Conservation (phyloP, 768 basidiomycete genomes). For the Astraeus odoratus region DNA sequence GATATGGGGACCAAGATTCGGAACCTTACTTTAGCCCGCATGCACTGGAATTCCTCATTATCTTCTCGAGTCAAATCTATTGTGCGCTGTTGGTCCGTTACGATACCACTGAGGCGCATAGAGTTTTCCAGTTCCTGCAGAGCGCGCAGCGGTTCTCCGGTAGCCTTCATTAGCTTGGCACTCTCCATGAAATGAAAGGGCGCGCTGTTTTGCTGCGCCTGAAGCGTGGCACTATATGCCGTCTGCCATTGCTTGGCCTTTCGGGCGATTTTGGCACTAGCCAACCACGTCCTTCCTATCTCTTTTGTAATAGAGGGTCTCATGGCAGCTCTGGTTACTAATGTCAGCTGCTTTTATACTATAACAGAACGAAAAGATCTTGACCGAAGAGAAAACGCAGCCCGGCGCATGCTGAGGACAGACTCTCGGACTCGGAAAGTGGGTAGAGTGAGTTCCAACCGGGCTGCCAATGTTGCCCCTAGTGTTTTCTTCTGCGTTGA, state of each 20-base stretch:
- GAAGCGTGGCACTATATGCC: slow-evolving; percentile 91
- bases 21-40: slow-evolving; percentile 64
- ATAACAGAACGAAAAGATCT: slow-evolving; percentile 12
- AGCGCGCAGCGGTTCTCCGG: slow-evolving; percentile 77
- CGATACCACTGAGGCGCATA: slow-evolving; percentile 47
- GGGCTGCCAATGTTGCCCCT: slow-evolving; percentile 41
- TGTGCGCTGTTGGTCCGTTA: slow-evolving; percentile 35
- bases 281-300: slow-evolving; percentile 83
- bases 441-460: slow-evolving; percentile 75
- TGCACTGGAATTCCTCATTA: slow-evolving; percentile 39
- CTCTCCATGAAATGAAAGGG: slow-evolving; percentile 84
- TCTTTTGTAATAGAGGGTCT: slow-evolving; percentile 42
- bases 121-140: slow-evolving; percentile 80
- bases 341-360: slow-evolving; percentile 7
- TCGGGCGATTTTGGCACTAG: slow-evolving; percentile 91
- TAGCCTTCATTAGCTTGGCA: slow-evolving; percentile 76
- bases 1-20: background rate
- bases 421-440: slow-evolving; percentile 87
- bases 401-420: slow-evolving; percentile 82
- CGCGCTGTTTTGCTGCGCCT: slow-evolving; percentile 69
- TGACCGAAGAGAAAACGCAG: slow-evolving; percentile 71
- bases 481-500: slow-evolving; percentile 35
- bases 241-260: slow-evolving; percentile 96
- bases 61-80: slow-evolving; percentile 53
- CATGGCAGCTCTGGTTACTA: slow-evolving; percentile 11